Evolutionary conservation across 495 filamentous ascomycete genomes (phyloP), one percentile per base, ranked within the genome.

Genomic region (Trichoderma erinaceum): DNA sequence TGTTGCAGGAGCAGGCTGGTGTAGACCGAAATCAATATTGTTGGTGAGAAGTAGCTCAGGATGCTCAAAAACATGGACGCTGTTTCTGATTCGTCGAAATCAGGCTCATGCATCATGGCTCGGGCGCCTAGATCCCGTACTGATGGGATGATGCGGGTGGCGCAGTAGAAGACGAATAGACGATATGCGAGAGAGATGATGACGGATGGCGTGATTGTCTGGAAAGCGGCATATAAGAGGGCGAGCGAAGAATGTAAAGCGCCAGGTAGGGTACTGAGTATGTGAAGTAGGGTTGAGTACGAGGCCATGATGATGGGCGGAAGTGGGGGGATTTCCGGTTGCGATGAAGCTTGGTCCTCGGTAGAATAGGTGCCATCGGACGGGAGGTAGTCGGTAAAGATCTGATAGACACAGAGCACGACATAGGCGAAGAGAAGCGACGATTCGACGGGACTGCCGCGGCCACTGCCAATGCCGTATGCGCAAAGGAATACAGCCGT

Each of bases 221-320:
- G 90, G 70, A 97, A 88, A 27, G 94, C 95, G 12, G 92, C 92
- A 41, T 91, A 85, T 69, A 97, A 86, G 71, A 97, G 95, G 74
- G 88, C 90, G 75, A 96, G 90, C 0, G 88, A 88, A 1, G 93
- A 91, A 73, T 90, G 91, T 8, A 96, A 87, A 58, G 91, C 92
- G 0, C 87, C 88, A 0, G 95, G 95, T 21, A 99, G 82, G 12
- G 86, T 87, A 41, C 90, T 89, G 44, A 99, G 81, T n/a, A 91
- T 84, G 69, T 96, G 90, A 41, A 97, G 78, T 23, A 97, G 78
- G 3, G 93, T 97, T 48, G 91, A 91, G 78, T 97, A 99, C 35
- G 93, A 97, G n/a, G 93, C 94, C 95, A 99, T 97, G 75, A 99
- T 90, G 64, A 97, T 93, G 0, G 95, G 95, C 2, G 95, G 95